Evolutionary conservation across 2,329 filamentous ascomycete genomes (phyloP), one percentile per base, ranked within the genome.

Genomic region (Monilinia aucupariae): DNA sequence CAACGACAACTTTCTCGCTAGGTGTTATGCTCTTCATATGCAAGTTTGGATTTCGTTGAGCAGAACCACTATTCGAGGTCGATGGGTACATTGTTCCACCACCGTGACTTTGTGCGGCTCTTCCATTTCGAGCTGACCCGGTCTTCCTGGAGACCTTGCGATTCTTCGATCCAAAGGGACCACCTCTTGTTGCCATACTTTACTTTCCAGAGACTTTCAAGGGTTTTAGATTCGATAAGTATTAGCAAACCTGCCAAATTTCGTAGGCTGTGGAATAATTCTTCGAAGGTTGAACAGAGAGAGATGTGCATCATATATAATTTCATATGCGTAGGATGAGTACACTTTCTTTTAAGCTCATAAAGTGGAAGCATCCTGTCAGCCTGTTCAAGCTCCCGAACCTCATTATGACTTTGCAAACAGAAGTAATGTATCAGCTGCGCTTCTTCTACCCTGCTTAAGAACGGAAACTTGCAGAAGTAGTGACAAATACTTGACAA

Each of bases 1-100:
- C 67, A 25, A 68, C 17, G 32, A 66, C 15, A 64, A 64, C 39
- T 60, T 64, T 39, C 22, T 60, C 32, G 25, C 52, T 4, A 4
- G 43, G 10, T 17, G 17, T 27, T 6, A 50, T 34, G 17, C 8
- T n/a, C 0, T 59, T 49, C 5, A 6, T 15, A 15, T n/a, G 25
- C 32, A 37, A 27, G 4, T 4, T 59, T 9, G 22, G 27, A 10
- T 34, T 59, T 5, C 45, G 17, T 20, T 55, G 52, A 37, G 17
- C 45, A 27, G 34, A 51, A 30, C n/a, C 32, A 30, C 32, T 20
- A 7, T 48, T 27, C n/a, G 22, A 17, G 17, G 25, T 27, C 6
- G 22, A 22, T 15, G 45, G 27, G 12, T 12, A 32, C 20, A 30
- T n/a, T 6, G 2, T 15, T 20, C 30, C 20, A 8, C 8, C 25